Conservation (phyloP, 129 eudicot genomes). For the Lactuca saligna region DNA sequence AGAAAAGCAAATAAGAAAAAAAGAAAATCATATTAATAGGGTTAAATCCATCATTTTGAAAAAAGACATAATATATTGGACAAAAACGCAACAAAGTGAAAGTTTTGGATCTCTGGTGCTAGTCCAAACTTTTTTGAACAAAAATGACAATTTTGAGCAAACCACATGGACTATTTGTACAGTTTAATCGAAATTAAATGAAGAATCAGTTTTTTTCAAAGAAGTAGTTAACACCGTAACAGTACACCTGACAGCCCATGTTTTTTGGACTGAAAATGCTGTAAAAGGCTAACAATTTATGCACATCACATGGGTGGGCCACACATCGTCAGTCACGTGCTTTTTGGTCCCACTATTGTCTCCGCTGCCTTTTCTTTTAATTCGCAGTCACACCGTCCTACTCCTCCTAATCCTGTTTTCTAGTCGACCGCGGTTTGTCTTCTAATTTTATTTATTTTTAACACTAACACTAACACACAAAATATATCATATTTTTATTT, state of each 20-base stretch:
- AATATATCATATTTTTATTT: neutral
- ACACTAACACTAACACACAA: neutral
- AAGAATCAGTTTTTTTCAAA: neutral
- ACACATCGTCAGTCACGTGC: conserved; percentile 24
- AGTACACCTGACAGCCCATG: neutral
- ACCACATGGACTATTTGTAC: too few species aligned
- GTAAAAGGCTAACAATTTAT: conserved; percentile 11
- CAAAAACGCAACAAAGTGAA: too few species aligned
- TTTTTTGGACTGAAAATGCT: conserved; percentile 3
- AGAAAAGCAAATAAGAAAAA: too few species aligned
- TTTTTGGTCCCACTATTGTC: conserved; percentile 23
- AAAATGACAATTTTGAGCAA: too few species aligned
- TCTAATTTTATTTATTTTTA: neutral
- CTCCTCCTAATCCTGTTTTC: neutral
- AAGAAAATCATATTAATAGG: too few species aligned
- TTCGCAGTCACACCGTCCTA: neutral
- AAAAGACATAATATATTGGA: too few species aligned
- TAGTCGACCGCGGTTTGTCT: conserved; percentile 18
- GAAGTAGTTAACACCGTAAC: neutral
- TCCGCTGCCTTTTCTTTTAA: neutral
- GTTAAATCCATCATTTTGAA: too few species aligned
- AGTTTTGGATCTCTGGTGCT: too few species aligned
- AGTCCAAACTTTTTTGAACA: too few species aligned
- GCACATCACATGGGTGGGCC: conserved; percentile 31
- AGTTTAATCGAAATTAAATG: too few species aligned